These are phyloP conservation scores for Penicillium alfredii DNA, from an alignment of 495 filamentous ascomycete species.

Conservation along the genomic window DNA sequence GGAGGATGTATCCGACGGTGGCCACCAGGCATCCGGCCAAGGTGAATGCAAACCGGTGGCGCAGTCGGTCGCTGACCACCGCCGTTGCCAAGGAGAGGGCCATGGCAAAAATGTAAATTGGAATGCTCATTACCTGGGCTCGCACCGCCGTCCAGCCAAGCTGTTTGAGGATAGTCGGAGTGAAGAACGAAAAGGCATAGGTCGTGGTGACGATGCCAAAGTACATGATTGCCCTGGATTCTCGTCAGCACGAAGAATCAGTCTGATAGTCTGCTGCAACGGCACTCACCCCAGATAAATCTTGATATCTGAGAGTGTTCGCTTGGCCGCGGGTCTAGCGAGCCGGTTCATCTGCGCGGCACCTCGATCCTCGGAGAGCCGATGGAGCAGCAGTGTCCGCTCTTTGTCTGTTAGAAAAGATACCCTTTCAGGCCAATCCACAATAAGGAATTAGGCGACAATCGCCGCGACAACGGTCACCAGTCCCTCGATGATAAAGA, in stretches of 20 bases:
- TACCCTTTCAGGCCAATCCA: constrained; percentile 50
- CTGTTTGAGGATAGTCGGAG: constrained; percentile 51
- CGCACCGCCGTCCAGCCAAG: constrained; percentile 47
- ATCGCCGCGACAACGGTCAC: constrained; percentile 43
- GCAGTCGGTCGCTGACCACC: constrained; percentile 40
- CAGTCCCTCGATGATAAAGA: constrained; percentile 62
- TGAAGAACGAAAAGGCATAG: constrained; percentile 48
- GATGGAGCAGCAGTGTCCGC: constrained; percentile 35
- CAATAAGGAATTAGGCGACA: constrained; percentile 46
- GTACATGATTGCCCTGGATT: constrained; percentile 40
- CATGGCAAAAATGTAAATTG: constrained; percentile 49
- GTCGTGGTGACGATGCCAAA: constrained; percentile 47
- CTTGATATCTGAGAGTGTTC: constrained; percentile 50
- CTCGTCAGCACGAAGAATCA: too few relatives aligned
- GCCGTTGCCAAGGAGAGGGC: constrained; percentile 42
- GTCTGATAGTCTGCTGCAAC: not conserved
- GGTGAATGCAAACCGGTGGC: constrained; percentile 48
- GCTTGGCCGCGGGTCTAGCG: constrained; percentile 38
- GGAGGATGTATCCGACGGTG: constrained; percentile 45
- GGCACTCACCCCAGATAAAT: constrained; percentile 44
- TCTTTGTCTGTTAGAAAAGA: constrained; percentile 46
- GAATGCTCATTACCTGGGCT: constrained; percentile 51
- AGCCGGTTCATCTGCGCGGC: constrained; percentile 45
- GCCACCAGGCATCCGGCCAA: constrained; percentile 41
- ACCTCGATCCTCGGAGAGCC: constrained; percentile 37